Evolutionary conservation across 148 eudicot genomes (phyloP), one percentile per base, ranked within the genome.

Genomic region (Polygonum aviculare): DNA sequence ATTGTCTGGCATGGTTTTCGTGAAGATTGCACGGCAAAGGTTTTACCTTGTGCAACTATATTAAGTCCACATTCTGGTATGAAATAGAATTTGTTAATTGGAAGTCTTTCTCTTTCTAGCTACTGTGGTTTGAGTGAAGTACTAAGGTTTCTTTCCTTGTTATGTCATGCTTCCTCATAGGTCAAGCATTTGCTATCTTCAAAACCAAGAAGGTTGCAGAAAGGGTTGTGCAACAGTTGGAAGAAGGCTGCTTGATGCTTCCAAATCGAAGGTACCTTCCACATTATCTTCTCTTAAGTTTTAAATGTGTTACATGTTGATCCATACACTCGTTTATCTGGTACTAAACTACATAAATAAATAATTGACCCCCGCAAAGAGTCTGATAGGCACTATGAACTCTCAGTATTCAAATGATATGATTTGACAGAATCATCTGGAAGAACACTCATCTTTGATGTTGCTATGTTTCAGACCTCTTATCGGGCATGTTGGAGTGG

Each of bases 31-130:
- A 69, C 84, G 0, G 92, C 88, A 52, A 88, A 86, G 76, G 74
- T 93, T 85, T 77, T 89, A 18, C 90, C 75, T 69, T 83, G 76
- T 74, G 90, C 89, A 45, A 82, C 78, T 52, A 75, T 65, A 60
- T 84, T 88, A 69, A 84, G 86, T 69, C 94, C 85, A 0, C 83
- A 77, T 78, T 84, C 83, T 81, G 98, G 98, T 93, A 83, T 76
- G 80, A 31, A 69, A 12, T 50, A 47, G 33, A 44, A 11, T 44
- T 6, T 18, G 18, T 38, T 47, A 39, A 48, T 70, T 70, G 74
- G 49, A 39, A 40, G 52, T 10, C 7, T 45, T 44, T 72, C 33
- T 19, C n/a, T 41, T 44, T 72, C n/a, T 9, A 48, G 31, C 11
- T 63, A 7, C 38, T 22, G 18, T 39, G 26, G 21, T 38, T 67